Evolutionary conservation across 495 filamentous ascomycete species (phyloP), one percentile per base, ranked within the genome.

Genomic region (Wilcoxina mikolae): DNA sequence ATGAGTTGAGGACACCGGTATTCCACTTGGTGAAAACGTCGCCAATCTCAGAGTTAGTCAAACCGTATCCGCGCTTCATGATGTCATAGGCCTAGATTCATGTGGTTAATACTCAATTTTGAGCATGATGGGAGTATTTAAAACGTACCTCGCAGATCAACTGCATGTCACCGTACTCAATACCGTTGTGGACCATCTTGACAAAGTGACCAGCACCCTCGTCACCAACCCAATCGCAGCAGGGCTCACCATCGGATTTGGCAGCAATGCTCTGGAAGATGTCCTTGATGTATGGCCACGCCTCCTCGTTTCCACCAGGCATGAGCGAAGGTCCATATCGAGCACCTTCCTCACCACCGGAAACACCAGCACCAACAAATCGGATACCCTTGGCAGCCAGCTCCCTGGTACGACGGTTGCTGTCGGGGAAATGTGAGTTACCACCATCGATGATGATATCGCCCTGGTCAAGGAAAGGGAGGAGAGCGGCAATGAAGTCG

Each of bases 181-280:
- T 98, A 78, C 91, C 91, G 71, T 98, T 98, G 82, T 98, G 91
- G 56, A 98, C 91, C 93, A 98, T 98, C 83, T 98, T 98, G 75
- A 98, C 89, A 77, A 95, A 98, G 79, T 98, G 91, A 57, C 91
- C 91, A 68, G 91, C 82, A 77, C 91, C 91, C 69, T 95, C 88
- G 75, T 98, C 91, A 76, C 91, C 91, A 61, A 96, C 91, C 91
- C 91, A 98, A 72, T 98, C 89, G 69, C 91, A 98, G 79, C 91
- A 98, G 41, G 91, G 71, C 77, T 98, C 93, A 58, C 81, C 82
- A 62, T 95, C 89, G 69, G 84, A 88, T 80, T 96, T 96, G 70
- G 91, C 93, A 58, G 91, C 74, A 65, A 98, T 94, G 76, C 79
- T 83, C 76, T 98, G 91, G 77, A 98, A 91, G 66, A 98, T 84